Base-by-base conservation (phyloP, 345 rosid genomes). In the Sapria himalayana region DNA sequence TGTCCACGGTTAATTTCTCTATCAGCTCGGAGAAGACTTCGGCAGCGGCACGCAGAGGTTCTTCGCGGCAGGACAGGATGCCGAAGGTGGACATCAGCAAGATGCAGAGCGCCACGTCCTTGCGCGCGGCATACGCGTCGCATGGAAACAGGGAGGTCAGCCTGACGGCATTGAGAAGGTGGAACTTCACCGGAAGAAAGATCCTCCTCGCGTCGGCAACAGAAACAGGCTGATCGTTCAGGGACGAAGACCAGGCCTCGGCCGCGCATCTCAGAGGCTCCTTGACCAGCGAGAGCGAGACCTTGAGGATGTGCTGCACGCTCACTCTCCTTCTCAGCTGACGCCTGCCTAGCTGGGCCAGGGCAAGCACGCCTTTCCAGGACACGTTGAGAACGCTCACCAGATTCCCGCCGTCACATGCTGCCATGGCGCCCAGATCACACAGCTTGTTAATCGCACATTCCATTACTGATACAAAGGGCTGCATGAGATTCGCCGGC, bases 291-390 rank as follows among this genome's bases (percentile, higher is more conserved):
- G 91, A 66, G 61, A 70, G 39, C 54, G 79, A 67, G 49, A 73
- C 58, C 21, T 55, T 14, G 38, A 89, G 46, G 21, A 86, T 86
- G 29, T 78, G 85, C 45, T 77, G 72, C 40, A 76, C 69, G 19
- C 67, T 64, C 22, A 74, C 59, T 45, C 55, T 48, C 33, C 54
- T 57, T 13, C 52, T 60, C 38, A 74, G 37, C 31, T 41, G 39
- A 32, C 63, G 72, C 56, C 74, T 81, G 46, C 75, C 71, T 37
- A 65, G 67, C 61, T 69, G 82, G 76, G 81, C 89, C 59, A 81
- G 72, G 19, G 69, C 51, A 46, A 78, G 81, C 52, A 81, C 81
- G 50, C 94, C 94, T 65, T 79, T 89, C 98, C 89, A 82, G 25
- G 93, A 76, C 45, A 71, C 58, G 62, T 82, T 89, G 45, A 89